A percentile compares a stretch with the other conserved stretches of the same genome.
Evolutionary conservation across 2,329 filamentous ascomycete genomes (phyloP).

Genomic region (Incumbomyces delicatus): DNA sequence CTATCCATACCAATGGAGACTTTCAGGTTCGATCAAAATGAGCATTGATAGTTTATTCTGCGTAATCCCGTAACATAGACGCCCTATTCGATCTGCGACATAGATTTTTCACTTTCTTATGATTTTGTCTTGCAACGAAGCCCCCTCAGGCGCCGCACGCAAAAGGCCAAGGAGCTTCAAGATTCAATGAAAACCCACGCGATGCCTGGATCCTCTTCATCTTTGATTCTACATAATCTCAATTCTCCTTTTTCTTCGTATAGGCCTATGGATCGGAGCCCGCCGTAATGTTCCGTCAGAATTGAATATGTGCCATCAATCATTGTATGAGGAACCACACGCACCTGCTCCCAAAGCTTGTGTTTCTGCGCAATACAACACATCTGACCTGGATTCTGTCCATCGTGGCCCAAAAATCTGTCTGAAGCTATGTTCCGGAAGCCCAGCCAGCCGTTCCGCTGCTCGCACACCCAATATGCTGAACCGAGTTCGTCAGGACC

Average conservation of each 20-base stretch:
- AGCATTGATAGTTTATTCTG: too few relatives aligned
- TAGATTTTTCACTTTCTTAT: too few relatives aligned
- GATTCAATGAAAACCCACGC: background rate
- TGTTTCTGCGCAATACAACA: background rate
- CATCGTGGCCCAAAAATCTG: background rate
- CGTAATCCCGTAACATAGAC: too few relatives aligned
- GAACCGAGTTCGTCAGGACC: background rate
- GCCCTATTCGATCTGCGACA: too few relatives aligned
- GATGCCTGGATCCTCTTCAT: background rate
- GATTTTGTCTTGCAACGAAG: too few relatives aligned
- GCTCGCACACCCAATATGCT: background rate
- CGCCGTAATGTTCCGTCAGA: background rate
- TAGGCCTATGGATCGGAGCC: background rate
- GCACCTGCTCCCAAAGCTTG: background rate
- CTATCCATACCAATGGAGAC: too few relatives aligned
- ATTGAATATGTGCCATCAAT: background rate
- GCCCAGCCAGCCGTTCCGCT: background rate
- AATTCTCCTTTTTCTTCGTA: background rate
- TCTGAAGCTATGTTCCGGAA: background rate
- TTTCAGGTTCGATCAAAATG: too few relatives aligned
- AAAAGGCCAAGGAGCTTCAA: too few relatives aligned
- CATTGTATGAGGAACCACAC: background rate
- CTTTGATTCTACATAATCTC: background rate
- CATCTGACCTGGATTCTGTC: background rate
- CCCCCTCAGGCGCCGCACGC: too few relatives aligned